phyloP scores from a whole-genome alignment of 805 yeast genomes.

The Priceomyces carsonii region DNA sequence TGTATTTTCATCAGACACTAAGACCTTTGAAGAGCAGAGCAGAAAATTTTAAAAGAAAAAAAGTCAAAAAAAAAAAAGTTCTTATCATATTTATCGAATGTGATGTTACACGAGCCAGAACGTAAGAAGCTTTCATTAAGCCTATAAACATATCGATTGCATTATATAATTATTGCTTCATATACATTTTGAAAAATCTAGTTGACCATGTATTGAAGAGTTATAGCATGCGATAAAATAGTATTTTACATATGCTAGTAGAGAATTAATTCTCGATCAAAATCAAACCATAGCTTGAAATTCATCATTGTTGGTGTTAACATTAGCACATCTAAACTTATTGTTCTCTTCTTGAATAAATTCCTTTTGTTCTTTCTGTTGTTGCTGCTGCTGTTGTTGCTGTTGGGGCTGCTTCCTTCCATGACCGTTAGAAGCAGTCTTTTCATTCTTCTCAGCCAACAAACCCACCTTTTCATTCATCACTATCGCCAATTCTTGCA shows the following conservation, averaged over 20 bases:
- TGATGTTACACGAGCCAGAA: too few species aligned
- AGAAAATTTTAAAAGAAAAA: too few species aligned
- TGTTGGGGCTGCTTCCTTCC: constrained; percentile 39
- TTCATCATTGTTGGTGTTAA: constrained; percentile 44
- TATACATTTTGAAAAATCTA: too few species aligned
- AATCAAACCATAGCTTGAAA: constrained; percentile 34
- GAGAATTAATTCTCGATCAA: neutral
- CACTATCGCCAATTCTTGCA: constrained; percentile 84
- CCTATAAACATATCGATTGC: too few species aligned
- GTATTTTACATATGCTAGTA: constrained; percentile 2
- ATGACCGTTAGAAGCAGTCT: constrained; percentile 76
- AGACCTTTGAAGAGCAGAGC: too few species aligned
- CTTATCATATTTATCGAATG: too few species aligned
- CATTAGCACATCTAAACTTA: constrained; percentile 46
- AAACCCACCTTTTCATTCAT: constrained; percentile 80
- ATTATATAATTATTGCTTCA: too few species aligned
- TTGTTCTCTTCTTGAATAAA: constrained; percentile 37
- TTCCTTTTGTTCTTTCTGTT: constrained; percentile 32
- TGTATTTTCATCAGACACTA: too few species aligned
- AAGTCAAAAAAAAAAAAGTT: too few species aligned
- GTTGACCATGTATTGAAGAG: too few species aligned
- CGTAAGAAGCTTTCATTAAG: too few species aligned
- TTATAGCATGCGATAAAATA: constrained; percentile 10
- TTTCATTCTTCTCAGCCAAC: constrained; percentile 82
- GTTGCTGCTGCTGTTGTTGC: constrained; percentile 34